These are phyloP conservation scores for Penicillium sp. DNA, from an alignment of 2,329 filamentous ascomycete genomes.

Conservation along the genomic window DNA sequence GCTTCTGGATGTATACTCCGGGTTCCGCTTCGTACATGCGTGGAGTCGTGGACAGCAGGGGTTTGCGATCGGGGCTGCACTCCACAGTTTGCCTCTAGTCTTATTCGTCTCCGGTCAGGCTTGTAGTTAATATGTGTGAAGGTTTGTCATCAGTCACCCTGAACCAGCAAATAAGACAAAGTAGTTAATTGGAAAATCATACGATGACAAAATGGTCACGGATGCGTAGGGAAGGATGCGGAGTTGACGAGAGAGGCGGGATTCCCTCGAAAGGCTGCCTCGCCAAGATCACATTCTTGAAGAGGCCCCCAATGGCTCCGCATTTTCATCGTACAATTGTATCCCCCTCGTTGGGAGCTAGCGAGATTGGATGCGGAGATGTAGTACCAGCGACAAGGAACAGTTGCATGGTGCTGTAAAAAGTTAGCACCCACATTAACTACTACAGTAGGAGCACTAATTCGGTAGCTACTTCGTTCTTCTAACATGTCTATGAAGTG, in stretches of 20 bases:
- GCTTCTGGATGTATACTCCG: constrained; percentile 3
- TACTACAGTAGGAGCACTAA: not conserved
- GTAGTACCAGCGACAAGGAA: not conserved
- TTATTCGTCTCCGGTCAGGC: constrained; percentile 4
- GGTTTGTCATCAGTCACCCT: not conserved
- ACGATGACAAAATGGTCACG: not conserved
- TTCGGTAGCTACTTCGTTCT: not conserved
- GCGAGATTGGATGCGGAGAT: not conserved
- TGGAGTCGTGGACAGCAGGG: not conserved
- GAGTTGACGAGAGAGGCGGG: not conserved
- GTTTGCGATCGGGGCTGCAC: constrained; percentile 12
- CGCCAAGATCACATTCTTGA: constrained; percentile 10
- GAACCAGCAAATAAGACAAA: too few relatives aligned
- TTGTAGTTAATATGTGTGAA: not conserved
- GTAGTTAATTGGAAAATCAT: not conserved
- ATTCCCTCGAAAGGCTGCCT: not conserved
- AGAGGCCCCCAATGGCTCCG: not conserved
- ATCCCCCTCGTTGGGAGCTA: not conserved
- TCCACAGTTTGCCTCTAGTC: not conserved
- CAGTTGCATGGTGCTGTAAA: not conserved
- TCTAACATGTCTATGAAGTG: not conserved
- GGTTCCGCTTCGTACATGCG: not conserved
- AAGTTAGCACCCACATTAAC: not conserved
- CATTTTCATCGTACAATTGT: not conserved
- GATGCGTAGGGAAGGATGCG: not conserved